Percentiles rank a stretch among this genome's conserved stretches.
Evolutionary conservation across 169 alveolate species (phyloP).

Genomic region (Plasmodium gonderi): DNA sequence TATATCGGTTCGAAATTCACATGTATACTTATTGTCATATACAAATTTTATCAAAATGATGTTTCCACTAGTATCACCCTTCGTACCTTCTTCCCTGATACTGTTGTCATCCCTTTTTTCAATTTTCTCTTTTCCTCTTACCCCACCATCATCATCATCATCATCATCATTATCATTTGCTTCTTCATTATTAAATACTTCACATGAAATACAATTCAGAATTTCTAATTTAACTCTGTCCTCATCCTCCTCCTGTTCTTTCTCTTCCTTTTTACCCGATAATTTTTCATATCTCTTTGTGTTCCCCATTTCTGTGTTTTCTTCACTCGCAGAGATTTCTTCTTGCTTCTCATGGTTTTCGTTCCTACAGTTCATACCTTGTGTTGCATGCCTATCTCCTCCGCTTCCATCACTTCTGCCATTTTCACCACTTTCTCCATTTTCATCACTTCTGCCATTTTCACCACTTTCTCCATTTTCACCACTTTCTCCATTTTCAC

Average conservation of each 20-base stretch:
- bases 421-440: not conserved
- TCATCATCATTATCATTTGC: not conserved
- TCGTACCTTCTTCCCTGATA: too few relatives aligned
- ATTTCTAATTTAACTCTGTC: not conserved
- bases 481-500: not conserved
- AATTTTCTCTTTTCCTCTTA: not conserved
- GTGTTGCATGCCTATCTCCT: not conserved
- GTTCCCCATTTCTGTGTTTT: not conserved
- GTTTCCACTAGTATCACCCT: not conserved
- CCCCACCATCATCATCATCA: too few relatives aligned
- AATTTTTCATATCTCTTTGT: not conserved
- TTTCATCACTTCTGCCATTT: not conserved
- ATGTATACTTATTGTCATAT: slow-evolving; percentile 35
- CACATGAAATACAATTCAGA: slow-evolving; percentile 23
- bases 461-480: not conserved
- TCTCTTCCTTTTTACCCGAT: not conserved
- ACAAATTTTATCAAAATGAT: slow-evolving; percentile 42
- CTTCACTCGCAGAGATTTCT: not conserved
- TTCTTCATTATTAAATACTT: not conserved
- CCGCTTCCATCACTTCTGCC: not conserved
- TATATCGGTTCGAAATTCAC: slow-evolving; percentile 55
- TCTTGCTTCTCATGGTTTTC: not conserved
- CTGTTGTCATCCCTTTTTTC: not conserved
- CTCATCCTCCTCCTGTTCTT: not conserved
- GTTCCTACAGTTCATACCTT: not conserved